Base-by-base conservation (phyloP, 2,329 filamentous ascomycete species). In the Madurella fahalii region DNA sequence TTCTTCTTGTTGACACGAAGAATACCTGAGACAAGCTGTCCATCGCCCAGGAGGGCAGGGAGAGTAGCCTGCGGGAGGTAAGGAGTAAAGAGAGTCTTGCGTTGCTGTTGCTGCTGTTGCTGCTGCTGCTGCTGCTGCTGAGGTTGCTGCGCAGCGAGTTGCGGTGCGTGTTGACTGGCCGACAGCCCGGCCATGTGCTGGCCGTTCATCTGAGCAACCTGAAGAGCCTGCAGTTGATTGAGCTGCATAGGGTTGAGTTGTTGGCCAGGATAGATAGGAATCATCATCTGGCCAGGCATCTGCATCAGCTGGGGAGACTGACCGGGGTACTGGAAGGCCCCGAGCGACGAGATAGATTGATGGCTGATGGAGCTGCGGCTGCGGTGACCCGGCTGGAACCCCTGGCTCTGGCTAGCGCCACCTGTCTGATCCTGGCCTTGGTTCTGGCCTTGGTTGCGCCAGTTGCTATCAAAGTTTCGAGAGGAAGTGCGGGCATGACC, bases 1-100 rank as follows among this genome's bases (percentile, higher is more conserved):
- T 99, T 99, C 81, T 99, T 99, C 80, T 97, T 99, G 83, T 99
- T 99, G 62, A 99, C 94, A 57, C 94, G 89, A 50, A 99, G 86
- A 64, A 96, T 91, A 76, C 94, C 94, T 58, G 93, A 93, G 52
- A 99, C 94, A 54, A 99, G 86, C 72, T 96, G 91, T 16, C 94
- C 94, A 67, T 96, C 90, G 57, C 84, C 86, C 54, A 97, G 83
- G 40, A 99, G 82, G 48, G 92, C 93, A 55, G 94, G 94, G 17
- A 99, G 80, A 55, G 88, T 95, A 7, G 93, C 93, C 71, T 99
- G 94, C 15, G 94, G 93, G 48, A 99, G 82, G 67, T 99, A 99
- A 59, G 94, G 94, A 64, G 94, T 97, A 76, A 99, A 99, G 18
- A 99, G 83, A 1, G 94, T 99, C 81, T 99, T 99, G 69, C 94